Evolutionary conservation across 2,329 filamentous ascomycete species (phyloP).

Genomic region (Epichloe bromicola): DNA sequence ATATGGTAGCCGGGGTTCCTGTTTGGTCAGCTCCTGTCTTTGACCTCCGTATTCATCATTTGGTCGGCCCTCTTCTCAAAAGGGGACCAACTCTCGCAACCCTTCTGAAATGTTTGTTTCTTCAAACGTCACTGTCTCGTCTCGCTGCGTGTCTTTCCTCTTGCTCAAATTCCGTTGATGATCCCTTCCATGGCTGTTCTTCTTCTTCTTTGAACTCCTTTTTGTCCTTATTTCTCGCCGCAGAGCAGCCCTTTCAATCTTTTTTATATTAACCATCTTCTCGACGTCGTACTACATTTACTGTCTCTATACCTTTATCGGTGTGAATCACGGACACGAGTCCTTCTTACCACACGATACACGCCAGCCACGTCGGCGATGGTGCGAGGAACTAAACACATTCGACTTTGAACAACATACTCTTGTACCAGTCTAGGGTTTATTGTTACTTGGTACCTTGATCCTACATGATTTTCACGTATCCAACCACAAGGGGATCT

Average conservation of each 20-base stretch:
- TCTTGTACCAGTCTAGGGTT: neutral
- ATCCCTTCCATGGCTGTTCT: neutral
- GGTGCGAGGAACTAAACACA: neutral
- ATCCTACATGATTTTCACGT: neutral
- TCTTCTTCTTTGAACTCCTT: neutral
- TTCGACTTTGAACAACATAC: neutral
- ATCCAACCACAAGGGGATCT: neutral
- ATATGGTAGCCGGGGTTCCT: conserved; percentile 1
- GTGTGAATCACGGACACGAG: conserved; percentile 5
- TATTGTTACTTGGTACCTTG: conserved; percentile 1
- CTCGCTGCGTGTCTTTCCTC: neutral
- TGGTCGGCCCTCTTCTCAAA: conserved; percentile 5
- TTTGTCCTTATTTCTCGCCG: neutral
- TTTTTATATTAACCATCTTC: neutral
- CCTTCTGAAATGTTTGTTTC: conserved; percentile 5
- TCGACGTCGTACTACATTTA: conserved; percentile 4
- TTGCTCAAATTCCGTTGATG: neutral
- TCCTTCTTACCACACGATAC: conserved; percentile 3
- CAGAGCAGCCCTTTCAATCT: neutral
- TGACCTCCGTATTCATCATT: conserved; percentile 1
- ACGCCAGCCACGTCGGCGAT: conserved; percentile 1
- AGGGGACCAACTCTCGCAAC: conserved; percentile 5
- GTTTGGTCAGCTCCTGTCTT: conserved; percentile 1
- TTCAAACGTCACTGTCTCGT: neutral
- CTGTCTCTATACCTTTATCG: neutral